phyloP scores from a whole-genome alignment of 108 stramenopile genomes.

The Discostella pseudostelligera region DNA sequence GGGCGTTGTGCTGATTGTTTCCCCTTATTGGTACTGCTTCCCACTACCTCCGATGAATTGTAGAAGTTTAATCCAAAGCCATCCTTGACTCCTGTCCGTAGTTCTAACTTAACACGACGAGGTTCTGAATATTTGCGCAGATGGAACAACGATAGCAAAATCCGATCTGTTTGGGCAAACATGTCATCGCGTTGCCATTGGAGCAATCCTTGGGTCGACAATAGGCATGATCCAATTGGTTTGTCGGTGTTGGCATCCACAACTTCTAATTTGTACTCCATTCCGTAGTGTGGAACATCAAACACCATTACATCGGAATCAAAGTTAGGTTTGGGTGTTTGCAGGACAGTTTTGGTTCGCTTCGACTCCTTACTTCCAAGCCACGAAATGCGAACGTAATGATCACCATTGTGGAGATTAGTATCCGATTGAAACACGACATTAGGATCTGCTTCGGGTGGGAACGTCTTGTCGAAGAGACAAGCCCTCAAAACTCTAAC shows the following conservation, averaged over 20 bases:
- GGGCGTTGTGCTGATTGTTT: conserved; percentile 21
- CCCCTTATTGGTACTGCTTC: conserved; percentile 19
- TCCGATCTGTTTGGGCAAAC: conserved; percentile 34
- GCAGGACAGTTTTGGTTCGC: conserved; percentile 69
- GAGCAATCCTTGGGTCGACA: conserved; percentile 71
- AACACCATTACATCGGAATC: conserved; percentile 64
- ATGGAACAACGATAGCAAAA: conserved; percentile 34
- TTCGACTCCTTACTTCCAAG: conserved; percentile 45
- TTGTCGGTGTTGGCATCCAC: conserved; percentile 74
- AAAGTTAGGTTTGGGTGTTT: conserved; percentile 68
- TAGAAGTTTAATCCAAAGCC: conserved; percentile 70
- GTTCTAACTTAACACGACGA: conserved; percentile 50
- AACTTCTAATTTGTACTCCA: conserved; percentile 74
- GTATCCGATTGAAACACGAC: conserved; percentile 32
- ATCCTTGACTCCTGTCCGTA: conserved; percentile 62
- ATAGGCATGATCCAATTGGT: conserved; percentile 59
- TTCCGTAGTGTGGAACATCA: conserved; percentile 70
- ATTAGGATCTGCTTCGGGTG: conserved; percentile 57
- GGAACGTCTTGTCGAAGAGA: conserved; percentile 55
- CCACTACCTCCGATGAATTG: conserved; percentile 38
- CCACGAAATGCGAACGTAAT: conserved; percentile 77
- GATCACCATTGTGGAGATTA: conserved; percentile 62
- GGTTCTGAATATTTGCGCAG: conserved; percentile 47
- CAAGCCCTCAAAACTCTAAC: conserved; percentile 59
- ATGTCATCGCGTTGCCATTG: conserved; percentile 72